Base-by-base conservation (phyloP, 768 basidiomycete genomes). In the Galerina marginata region DNA sequence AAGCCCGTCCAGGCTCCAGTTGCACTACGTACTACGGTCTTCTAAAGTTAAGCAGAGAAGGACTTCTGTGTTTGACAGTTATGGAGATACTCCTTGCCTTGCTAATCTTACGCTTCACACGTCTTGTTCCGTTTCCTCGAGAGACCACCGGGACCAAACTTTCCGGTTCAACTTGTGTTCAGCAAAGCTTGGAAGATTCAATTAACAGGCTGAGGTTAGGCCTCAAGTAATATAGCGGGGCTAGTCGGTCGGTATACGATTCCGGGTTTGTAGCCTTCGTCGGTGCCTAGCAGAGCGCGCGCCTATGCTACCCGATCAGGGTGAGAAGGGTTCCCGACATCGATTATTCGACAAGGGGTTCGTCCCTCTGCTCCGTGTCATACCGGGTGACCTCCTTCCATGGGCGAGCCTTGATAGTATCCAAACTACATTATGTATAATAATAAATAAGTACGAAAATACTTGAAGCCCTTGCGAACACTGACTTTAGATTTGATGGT, bases 401-500 rank as follows among this genome's bases (percentile, higher is more conserved):
- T 9, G 63, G 53, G 39, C 59, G 65, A 40, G 58, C 65, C 47
- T 61, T 58, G 23, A 66, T n/a, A 59, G 54, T 57, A 48, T 46
- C 48, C 45, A 56, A 43, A 53, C 65, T 65, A 61, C 45, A 33
- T 25, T 23, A 33, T 29, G 38, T 38, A 54, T 36, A 44, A 44
- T 26, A 54, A 16, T 48, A 38, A 20, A 20, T 20, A 20, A 20
- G 20, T 20, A 20, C 20, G 42, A 10, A 15, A 25, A 25, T 43
- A 47, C 6, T 12, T 20, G 20, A 46, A 54, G 15, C 20, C 33
- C 20, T 29, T n/a, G 20, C 47, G 11, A 54, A 50, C 20, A 54
- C 81, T 59, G 58, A 83, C 86, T 75, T 79, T 38, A 74, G 62
- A 43, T 73, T 67, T 37, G 73, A 50, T 44, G 84, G 84, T 42